Evolutionary conservation across 2,329 filamentous ascomycete genomes (phyloP), one percentile per base, ranked within the genome.

Genomic region (Hypoxylon sp.): DNA sequence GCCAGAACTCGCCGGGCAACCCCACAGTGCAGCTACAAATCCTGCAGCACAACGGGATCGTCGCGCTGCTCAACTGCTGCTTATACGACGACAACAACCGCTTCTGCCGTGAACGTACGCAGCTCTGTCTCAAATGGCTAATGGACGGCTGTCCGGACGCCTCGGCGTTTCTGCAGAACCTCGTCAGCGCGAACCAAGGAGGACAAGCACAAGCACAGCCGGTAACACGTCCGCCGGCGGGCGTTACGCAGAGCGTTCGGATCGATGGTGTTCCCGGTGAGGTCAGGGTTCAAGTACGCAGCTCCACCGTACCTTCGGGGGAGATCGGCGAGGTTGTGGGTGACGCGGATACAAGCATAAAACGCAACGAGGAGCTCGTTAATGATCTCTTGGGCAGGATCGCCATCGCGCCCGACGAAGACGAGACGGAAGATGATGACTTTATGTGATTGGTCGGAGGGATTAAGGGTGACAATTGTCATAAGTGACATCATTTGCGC

Each of bases 21-120:
- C 81, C 87, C 1, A 82, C 84, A 6, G 92, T 97, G 0, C 93
- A 97, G 71, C 84, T 88, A 63, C 93, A 97, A 69, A 90, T 97
- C 56, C 83, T 95, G 32, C 82, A 86, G 37, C 84, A 93, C 63
- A 89, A 91, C 59, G 93, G 93, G 30, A 89, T 97, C 31, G 89
- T 96, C 61, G 87, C 90, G 0, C 80, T 97, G 13, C 81, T 97
- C 11, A 91, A 91, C 65, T 96, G 91, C 71, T 97, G 91, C 63
- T 83, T 86, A 21, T 94, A 94, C 67, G 93, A 97, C 67, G 91
- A 93, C 62, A 86, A 96, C 72, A 97, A 97, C 66, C 91, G 91
- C 0, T 97, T 93, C 67, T 92, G 96, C 57, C 90, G 93, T 64
- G 93, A 97, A 70, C 89, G 92, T 59, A 90, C 91, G 2, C 90